phyloP scores from a whole-genome alignment of 2,329 filamentous ascomycete species.

The Gliomastix tumulicola region DNA sequence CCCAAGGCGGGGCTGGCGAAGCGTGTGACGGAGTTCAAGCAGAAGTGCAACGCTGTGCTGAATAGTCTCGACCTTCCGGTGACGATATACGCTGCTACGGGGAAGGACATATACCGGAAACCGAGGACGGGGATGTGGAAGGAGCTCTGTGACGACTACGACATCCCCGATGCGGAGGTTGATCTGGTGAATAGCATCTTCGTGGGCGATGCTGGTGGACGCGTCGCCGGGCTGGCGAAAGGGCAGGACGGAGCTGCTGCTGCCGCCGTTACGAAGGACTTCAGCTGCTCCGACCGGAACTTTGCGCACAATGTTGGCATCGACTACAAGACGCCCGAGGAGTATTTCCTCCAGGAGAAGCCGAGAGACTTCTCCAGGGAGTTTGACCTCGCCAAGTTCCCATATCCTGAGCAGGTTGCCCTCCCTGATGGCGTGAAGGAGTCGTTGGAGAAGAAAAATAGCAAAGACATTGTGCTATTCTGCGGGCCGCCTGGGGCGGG shows the following conservation, averaged over 20 bases:
- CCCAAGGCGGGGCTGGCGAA: slow-evolving; percentile 55
- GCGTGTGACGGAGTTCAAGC: slow-evolving; percentile 73
- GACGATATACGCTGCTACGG: slow-evolving; percentile 80
- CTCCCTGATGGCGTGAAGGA: slow-evolving; percentile 9
- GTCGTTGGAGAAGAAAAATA: slow-evolving; percentile 51
- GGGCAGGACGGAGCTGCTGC: slow-evolving; percentile 9
- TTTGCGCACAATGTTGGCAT: slow-evolving; percentile 83
- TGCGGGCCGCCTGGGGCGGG: slow-evolving; percentile 85
- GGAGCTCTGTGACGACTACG: slow-evolving; percentile 50
- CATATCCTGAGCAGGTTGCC: slow-evolving; percentile 24
- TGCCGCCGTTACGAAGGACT: slow-evolving; percentile 40
- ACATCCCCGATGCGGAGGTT: slow-evolving; percentile 48
- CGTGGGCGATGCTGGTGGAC: slow-evolving; percentile 77
- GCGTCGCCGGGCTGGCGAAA: slow-evolving; percentile 31
- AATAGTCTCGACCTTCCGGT: slow-evolving; percentile 67
- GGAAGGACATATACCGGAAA: slow-evolving; percentile 76
- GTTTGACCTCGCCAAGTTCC: slow-evolving; percentile 63
- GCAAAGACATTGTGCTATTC: slow-evolving; percentile 73
- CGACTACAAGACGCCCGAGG: slow-evolving; percentile 78
- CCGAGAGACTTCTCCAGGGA: slow-evolving; percentile 58
- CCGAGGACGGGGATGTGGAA: slow-evolving; percentile 87
- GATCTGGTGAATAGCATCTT: slow-evolving; percentile 71
- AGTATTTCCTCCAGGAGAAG: slow-evolving; percentile 71
- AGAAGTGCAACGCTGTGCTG: slow-evolving; percentile 66
- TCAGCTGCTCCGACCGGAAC: slow-evolving; percentile 65